Percentiles rank a stretch among this genome's conserved stretches.
Conservation (phyloP, 495 filamentous ascomycete genomes). For the Terfezia boudieri region DNA sequence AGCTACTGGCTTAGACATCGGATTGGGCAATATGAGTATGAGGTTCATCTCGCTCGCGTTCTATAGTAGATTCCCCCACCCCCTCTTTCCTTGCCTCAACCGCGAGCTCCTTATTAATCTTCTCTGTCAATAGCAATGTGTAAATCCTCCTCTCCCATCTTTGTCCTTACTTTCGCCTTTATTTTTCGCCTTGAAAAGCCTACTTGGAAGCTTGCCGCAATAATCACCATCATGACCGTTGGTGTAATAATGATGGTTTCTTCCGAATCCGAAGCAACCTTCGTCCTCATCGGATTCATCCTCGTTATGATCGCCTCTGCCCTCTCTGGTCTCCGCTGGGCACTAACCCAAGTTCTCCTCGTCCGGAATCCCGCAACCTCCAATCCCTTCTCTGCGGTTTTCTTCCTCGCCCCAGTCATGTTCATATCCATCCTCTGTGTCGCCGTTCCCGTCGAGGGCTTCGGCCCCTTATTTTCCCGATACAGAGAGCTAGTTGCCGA, state of each 20-base stretch:
- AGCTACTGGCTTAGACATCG: slow-evolving; percentile 89
- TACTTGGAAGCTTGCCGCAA: slow-evolving; percentile 59
- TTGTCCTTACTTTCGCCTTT: slow-evolving; percentile 91
- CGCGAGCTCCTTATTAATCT: not conserved
- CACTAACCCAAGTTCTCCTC: slow-evolving; percentile 83
- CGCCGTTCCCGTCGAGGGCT: slow-evolving; percentile 70
- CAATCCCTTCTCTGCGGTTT: slow-evolving; percentile 92
- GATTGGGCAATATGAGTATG: slow-evolving; percentile 83
- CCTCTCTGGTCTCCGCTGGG: slow-evolving; percentile 95
- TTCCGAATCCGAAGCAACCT: slow-evolving; percentile 54
- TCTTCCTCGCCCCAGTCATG: slow-evolving; percentile 93
- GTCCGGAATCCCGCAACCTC: slow-evolving; percentile 85
- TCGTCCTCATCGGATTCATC: slow-evolving; percentile 68
- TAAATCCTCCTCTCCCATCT: slow-evolving; percentile 88
- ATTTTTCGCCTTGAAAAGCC: slow-evolving; percentile 76
- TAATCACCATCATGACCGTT: slow-evolving; percentile 81
- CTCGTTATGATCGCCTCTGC: slow-evolving; percentile 83
- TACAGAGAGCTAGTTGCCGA: slow-evolving; percentile 36
- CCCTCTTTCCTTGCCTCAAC: not conserved
- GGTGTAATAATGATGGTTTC: slow-evolving; percentile 99
- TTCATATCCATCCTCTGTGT: slow-evolving; percentile 61
- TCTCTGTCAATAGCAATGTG: slow-evolving; percentile 52
- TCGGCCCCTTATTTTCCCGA: slow-evolving; percentile 37
- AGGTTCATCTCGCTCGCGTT: slow-evolving; percentile 94
- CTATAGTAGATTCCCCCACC: slow-evolving; percentile 41